Percentiles rank a stretch among this genome's conserved stretches.
phyloP scores from a whole-genome alignment of 2,329 filamentous ascomycete species.

The Cadophora luteo-olivacea region DNA sequence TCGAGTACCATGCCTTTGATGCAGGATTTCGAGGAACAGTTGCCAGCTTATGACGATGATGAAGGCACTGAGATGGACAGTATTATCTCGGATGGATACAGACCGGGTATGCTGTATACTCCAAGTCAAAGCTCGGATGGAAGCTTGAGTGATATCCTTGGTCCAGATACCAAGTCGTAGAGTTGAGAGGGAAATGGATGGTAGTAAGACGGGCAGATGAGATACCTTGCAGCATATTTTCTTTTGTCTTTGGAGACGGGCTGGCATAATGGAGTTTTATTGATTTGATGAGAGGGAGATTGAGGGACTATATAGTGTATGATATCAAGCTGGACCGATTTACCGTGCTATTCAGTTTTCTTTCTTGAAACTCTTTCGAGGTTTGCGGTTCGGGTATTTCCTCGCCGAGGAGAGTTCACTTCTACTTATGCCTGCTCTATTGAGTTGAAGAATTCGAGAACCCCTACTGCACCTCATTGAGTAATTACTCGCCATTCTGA shows the following conservation, averaged over 20 bases:
- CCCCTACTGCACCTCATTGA: too few relatives aligned
- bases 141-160: constrained; percentile 40
- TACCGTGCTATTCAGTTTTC: not conserved
- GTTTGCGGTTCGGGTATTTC: too few relatives aligned
- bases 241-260: constrained; percentile 7
- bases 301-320: not conserved
- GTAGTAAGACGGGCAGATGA: not conserved
- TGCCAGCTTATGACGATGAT: constrained; percentile 41
- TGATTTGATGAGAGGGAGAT: not conserved
- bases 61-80: constrained; percentile 36
- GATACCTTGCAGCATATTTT: constrained; percentile 23
- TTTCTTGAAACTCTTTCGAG: too few relatives aligned
- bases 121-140: constrained; percentile 32
- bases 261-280: not conserved
- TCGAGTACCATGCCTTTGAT: constrained; percentile 14
- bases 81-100: constrained; percentile 41
- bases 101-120: constrained; percentile 37
- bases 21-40: constrained; percentile 33
- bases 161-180: constrained; percentile 36
- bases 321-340: not conserved
- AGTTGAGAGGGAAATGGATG: not conserved
- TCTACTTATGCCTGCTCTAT: too few relatives aligned
- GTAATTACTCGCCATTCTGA: too few relatives aligned
- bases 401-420: too few relatives aligned
- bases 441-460: too few relatives aligned